Conservation (phyloP, 345 rosid genomes). For the Gossypioides kirkii region DNA sequence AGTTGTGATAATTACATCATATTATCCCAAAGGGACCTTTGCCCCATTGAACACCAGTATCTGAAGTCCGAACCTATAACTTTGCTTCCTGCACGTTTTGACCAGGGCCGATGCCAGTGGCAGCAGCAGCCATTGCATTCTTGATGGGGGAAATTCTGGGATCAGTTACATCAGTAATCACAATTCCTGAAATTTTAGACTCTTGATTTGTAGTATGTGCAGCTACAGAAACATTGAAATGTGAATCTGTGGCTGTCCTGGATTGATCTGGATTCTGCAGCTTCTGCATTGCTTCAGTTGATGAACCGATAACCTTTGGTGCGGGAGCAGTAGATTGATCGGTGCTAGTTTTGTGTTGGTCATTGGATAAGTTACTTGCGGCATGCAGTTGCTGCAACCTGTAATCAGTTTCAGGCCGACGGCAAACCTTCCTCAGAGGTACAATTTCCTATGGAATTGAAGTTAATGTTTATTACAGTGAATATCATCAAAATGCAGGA, state of each 20-base stretch:
- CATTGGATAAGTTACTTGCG: conserved; percentile 32
- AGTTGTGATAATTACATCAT: not conserved
- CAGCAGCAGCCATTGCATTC: not conserved
- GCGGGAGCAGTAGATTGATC: conserved; percentile 21
- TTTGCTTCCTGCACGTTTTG: not conserved
- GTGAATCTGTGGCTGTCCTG: not conserved
- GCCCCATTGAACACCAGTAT: not conserved
- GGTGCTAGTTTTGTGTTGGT: conserved; percentile 29
- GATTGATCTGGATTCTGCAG: conserved; percentile 15
- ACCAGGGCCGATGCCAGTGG: not conserved
- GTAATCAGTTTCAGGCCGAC: conserved; percentile 98
- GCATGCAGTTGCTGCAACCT: conserved; percentile 96
- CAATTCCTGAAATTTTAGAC: not conserved
- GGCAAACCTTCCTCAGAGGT: conserved; percentile 86
- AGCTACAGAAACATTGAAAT: not conserved
- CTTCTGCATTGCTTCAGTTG: conserved; percentile 33
- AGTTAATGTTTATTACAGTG: not conserved
- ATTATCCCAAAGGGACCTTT: not conserved
- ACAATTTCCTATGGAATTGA: conserved; percentile 75
- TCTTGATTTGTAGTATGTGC: not conserved
- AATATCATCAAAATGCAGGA: not conserved
- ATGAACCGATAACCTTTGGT: conserved; percentile 16
- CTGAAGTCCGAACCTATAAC: not conserved
- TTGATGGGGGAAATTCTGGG: not conserved
- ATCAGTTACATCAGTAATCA: not conserved